Percentiles rank a stretch among this genome's conserved stretches.
These are phyloP conservation scores for Bifiguratus adelaidae DNA, from an alignment of 192 early-diverging fungal species.

Conservation along the genomic window DNA sequence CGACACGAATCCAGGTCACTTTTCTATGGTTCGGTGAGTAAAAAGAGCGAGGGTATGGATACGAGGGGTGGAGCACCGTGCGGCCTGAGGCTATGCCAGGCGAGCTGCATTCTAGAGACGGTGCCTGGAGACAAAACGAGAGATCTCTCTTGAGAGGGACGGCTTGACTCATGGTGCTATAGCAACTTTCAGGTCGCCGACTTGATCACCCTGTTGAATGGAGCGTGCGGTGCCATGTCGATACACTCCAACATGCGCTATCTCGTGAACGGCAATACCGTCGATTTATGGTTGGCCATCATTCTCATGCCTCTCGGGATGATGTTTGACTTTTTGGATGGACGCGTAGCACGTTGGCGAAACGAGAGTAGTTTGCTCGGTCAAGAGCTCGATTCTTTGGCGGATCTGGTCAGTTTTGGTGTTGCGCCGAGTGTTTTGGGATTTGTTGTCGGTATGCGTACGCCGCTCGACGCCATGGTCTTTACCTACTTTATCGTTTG, in stretches of 20 bases:
- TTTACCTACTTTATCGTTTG: constrained; percentile 82
- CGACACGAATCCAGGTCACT: not conserved
- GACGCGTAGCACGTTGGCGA: constrained; percentile 76
- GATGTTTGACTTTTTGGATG: constrained; percentile 66
- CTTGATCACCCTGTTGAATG: constrained; percentile 80
- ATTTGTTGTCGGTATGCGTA: constrained; percentile 79
- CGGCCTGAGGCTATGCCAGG: constrained; percentile 4
- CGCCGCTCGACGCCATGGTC: constrained; percentile 62
- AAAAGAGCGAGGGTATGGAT: constrained; percentile 7
- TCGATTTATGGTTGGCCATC: constrained; percentile 49
- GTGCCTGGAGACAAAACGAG: not conserved
- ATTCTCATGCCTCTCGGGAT: constrained; percentile 60
- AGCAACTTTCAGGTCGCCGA: constrained; percentile 75
- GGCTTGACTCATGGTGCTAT: not conserved
- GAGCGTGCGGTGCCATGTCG: constrained; percentile 62
- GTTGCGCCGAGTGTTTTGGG: constrained; percentile 77
- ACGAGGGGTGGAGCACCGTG: not conserved
- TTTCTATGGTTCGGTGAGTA: not conserved
- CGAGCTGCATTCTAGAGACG: constrained; percentile 1
- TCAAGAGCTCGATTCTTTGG: constrained; percentile 83
- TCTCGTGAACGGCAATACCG: constrained; percentile 46
- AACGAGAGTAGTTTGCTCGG: constrained; percentile 64
- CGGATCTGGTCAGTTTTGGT: constrained; percentile 77
- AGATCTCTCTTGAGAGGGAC: not conserved
- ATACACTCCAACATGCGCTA: constrained; percentile 67